Evolutionary conservation across 192 early-diverging fungal genomes (phyloP), one percentile per base, ranked within the genome.

Genomic region (Coemansia nantahalensis): DNA sequence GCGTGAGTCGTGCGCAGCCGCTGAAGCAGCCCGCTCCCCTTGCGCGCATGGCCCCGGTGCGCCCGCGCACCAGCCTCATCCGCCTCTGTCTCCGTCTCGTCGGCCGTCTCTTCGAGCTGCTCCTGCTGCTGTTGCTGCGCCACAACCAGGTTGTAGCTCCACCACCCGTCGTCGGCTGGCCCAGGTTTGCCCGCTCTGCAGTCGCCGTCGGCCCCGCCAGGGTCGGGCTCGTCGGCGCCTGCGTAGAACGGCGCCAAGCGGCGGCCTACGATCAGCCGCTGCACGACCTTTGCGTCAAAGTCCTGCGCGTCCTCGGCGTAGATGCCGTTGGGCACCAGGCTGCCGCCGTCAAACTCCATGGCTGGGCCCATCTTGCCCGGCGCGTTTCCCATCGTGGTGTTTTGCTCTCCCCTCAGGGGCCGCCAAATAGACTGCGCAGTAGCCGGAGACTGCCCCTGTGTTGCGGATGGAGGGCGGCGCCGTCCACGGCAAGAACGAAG

Each of bases 171-270:
- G 47, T 62, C 71, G 5, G 22, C 35, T 23, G n/a, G n/a, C n/a
- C n/a, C n/a, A n/a, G n/a, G n/a, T n/a, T n/a, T n/a, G n/a, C n/a
- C n/a, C n/a, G n/a, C 37, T 26, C 10, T 14, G 33, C 11, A n/a
- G 9, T 16, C 21, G 17, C 26, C 26, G 13, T 30, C 38, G 33
- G 40, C 24, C n/a, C 36, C 46, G 31, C 16, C 54, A 51, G 80
- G 80, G 40, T 83, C 82, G 23, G 80, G 77, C 22, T 87, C 85
- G 32, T 85, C 77, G 8, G 85, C 65, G 35, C 94, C 94, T 43
- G 79, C 80, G 71, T 96, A 96, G 54, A 96, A 96, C 13, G 94
- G 94, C 14, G 90, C 82, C 41, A 96, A 50, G 42, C 82, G 82
- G 10, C 90, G 77, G 6, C 82, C 80, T 5, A 81, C 54, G 46